Evolutionary conservation across 176 grass and related monocot species (phyloP), one percentile per base, ranked within the genome.

Genomic region (Areca catechu): DNA sequence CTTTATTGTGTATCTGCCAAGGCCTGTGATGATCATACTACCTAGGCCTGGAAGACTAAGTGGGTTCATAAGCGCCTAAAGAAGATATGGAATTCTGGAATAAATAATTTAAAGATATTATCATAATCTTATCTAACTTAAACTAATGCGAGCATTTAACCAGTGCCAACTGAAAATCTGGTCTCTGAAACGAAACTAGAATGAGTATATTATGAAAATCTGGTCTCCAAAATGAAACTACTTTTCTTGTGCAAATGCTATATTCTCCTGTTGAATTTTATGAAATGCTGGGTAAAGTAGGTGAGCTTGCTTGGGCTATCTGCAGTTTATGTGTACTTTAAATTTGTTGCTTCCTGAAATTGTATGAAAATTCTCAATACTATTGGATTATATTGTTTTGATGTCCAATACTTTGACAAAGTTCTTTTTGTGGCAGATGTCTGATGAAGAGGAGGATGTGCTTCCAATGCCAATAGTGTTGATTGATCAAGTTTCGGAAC

Each of bases 401-500:
- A 47, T 68, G 52, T 43, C 2, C 5, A 10, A 4, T 20, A n/a
- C 19, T 14, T 20, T 43, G 28, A 60, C 16, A 43, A 29, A 14
- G 16, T 48, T 14, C 20, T 56, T n/a, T 25, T 53, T 57, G 10
- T 57, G 4, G 12, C 29, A 56, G 52, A 7, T 43, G 37, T 23
- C 53, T 24, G 52, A 69, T 20, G 25, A 82, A 24, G 84, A 92
- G 15, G 48, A 58, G 37, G 82, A 89, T 17, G 23, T 53, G 73
- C 59, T 95, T 60, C 90, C 90, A 43, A 70, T 73, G 50, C 90
- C 90, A 68, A 78, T 95, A 28, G 74, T 95, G 52, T 57, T 81
- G 72, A 95, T 95, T 50, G 90, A 95, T 78, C 90, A 95, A 77
- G 86, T 84, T 29, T 86, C 90, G 50, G 86, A 95, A 55, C 60